phyloP scores from a whole-genome alignment of 1,284 basidiomycete genomes.

The Gomphus bonarii region DNA sequence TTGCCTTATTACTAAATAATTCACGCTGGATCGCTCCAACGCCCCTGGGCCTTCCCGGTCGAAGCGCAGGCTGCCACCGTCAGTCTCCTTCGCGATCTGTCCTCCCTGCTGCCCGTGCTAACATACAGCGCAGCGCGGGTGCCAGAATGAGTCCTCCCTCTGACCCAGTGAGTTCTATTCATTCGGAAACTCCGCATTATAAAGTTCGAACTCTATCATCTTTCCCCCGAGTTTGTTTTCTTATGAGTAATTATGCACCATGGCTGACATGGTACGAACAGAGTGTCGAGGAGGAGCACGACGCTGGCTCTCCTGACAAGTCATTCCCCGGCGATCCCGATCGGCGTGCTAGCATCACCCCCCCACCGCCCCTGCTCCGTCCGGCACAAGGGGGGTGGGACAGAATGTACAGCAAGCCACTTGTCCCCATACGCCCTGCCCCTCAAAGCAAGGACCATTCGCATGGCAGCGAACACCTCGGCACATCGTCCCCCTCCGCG shows the following conservation, averaged over 20 bases:
- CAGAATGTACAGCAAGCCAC: conserved; percentile 1
- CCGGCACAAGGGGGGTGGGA: conserved; percentile 10
- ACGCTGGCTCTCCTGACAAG: background rate
- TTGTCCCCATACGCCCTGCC: background rate
- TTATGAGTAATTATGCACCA: background rate
- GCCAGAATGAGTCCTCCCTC: background rate
- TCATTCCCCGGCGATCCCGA: background rate
- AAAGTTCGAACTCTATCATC: background rate
- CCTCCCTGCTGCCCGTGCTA: background rate
- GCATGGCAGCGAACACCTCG: too few relatives aligned
- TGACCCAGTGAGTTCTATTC: background rate
- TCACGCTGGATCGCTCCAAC: background rate
- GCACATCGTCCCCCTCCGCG: background rate
- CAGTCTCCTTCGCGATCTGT: background rate
- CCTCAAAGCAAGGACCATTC: background rate
- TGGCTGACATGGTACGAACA: background rate
- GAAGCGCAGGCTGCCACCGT: background rate
- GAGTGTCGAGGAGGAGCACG: background rate
- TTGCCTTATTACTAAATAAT: background rate
- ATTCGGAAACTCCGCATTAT: too few relatives aligned
- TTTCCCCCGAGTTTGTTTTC: background rate
- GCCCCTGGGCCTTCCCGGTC: background rate
- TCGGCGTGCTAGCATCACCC: background rate
- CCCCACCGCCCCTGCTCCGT: conserved; percentile 1
- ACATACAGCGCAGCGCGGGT: background rate